Base-by-base conservation (phyloP, 108 stramenopile genomes). In the Cyclotella atomus region DNA sequence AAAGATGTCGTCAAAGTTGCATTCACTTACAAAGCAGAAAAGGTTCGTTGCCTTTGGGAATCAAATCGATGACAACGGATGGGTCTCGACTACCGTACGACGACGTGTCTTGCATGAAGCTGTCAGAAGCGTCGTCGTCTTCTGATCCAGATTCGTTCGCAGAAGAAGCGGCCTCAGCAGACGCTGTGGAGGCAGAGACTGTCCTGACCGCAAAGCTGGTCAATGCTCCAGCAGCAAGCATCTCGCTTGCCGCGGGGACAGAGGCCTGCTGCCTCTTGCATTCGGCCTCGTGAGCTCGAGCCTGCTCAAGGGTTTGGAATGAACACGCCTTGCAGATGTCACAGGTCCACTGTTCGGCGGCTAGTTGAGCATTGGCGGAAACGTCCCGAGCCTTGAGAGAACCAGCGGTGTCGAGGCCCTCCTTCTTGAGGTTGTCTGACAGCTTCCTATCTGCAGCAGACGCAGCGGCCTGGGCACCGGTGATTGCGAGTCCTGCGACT, bases 301-400 rank as follows among this genome's bases (percentile, higher is more conserved):
- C 79, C 36, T 72, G 66, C n/a, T 73, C 60, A 25, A 71, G 66
- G 6, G 77, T 79, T 33, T 50, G 70, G 46, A 71, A 79, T 59
- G 79, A 63, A 19, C 30, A 65, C 20, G 62, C 36, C 57, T 73
- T 68, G 52, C 66, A 80, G 17, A 67, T 41, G 54, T 73, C 71
- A 65, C 66, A 73, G 2, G 71, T 80, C 67, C 59, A 68, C 46
- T 53, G 34, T n/a, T 80, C 49, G n/a, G n/a, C n/a, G n/a, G n/a
- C n/a, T n/a, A n/a, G n/a, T n/a, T n/a, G n/a, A n/a, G n/a, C n/a
- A n/a, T n/a, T 12, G 38, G 38, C 38, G 38, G 38, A 41, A 41
- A 41, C 38, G 38, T 41, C 12, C 9, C 12, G 9, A 41, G 38
- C 12, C 38, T 41, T 41, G 38, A 41, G 38, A 7, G n/a, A n/a